Evolutionary conservation across 116 monocot species (phyloP).

Genomic region (Zostera marina): DNA sequence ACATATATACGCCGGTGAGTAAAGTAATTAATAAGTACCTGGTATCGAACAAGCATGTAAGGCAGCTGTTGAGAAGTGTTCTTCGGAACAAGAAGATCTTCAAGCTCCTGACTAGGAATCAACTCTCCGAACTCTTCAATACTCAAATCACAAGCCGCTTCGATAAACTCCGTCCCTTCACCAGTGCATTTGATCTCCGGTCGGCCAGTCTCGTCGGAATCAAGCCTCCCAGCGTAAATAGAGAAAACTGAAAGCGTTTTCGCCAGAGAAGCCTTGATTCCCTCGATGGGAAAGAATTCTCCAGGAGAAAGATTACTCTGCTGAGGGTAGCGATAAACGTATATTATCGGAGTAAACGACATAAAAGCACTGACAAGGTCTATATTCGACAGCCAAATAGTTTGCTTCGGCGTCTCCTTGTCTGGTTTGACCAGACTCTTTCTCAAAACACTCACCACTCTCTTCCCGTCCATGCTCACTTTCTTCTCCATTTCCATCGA

Average conservation of each 20-base stretch:
- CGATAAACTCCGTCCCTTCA: slow-evolving; percentile 23
- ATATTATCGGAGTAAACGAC: slow-evolving; percentile 1
- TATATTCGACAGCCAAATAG: slow-evolving; percentile 11
- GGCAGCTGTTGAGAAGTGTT: slow-evolving; percentile 5
- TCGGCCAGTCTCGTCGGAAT: slow-evolving; percentile 13
- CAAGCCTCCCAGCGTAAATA: slow-evolving; percentile 37
- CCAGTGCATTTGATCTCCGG: slow-evolving; percentile 44
- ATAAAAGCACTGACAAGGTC: neutral
- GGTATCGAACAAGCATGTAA: slow-evolving; percentile 4
- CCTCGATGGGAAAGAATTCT: slow-evolving; percentile 3
- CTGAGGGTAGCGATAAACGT: neutral
- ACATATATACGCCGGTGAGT: too few relatives aligned
- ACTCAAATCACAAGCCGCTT: slow-evolving; percentile 16
- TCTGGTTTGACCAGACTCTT: slow-evolving; percentile 1
- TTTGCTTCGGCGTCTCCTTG: slow-evolving; percentile 4
- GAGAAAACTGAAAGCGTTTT: slow-evolving; percentile 32
- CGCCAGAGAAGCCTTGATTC: slow-evolving; percentile 14
- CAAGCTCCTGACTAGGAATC: slow-evolving; percentile 9
- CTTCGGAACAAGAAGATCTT: slow-evolving; percentile 9
- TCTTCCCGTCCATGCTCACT: neutral
- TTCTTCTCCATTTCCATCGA: neutral
- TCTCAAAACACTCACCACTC: slow-evolving; percentile 1
- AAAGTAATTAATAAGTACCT: slow-evolving; percentile 4
- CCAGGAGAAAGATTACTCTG: too few relatives aligned
- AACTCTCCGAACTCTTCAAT: slow-evolving; percentile 27